Evolutionary conservation across 2,329 filamentous ascomycete genomes (phyloP).

Genomic region (Mycosphaerelloides madeirae): DNA sequence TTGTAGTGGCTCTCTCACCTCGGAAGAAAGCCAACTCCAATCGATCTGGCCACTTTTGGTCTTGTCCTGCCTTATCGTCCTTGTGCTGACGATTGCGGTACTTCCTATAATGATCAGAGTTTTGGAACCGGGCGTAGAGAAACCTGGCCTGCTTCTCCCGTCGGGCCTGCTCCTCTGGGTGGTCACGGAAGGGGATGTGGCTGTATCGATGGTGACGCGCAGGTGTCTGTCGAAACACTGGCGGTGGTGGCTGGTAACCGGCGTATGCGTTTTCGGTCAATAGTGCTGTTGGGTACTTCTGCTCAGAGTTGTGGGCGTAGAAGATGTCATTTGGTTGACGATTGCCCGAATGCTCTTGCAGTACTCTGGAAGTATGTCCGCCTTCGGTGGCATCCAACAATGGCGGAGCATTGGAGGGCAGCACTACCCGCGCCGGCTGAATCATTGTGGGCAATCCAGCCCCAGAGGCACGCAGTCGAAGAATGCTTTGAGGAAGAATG

Average conservation of each 20-base stretch:
- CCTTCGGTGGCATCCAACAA: slow-evolving; percentile 27
- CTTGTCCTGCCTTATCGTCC: slow-evolving; percentile 25
- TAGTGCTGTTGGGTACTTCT: slow-evolving; percentile 30
- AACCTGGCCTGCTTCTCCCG: slow-evolving; percentile 19
- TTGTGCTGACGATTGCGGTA: slow-evolving; percentile 42
- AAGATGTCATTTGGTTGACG: slow-evolving; percentile 32
- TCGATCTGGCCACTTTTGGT: slow-evolving; percentile 45
- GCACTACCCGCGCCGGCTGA: slow-evolving; percentile 34
- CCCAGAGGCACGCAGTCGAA: slow-evolving; percentile 33
- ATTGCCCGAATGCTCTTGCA: slow-evolving; percentile 42
- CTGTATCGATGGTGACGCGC: slow-evolving; percentile 7
- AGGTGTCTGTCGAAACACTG: background rate
- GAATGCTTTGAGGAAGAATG: slow-evolving; percentile 39
- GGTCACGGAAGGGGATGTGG: slow-evolving; percentile 9
- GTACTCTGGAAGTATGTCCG: slow-evolving; percentile 29
- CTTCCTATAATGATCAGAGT: slow-evolving; percentile 42
- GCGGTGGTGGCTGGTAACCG: slow-evolving; percentile 9
- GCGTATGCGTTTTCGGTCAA: slow-evolving; percentile 26
- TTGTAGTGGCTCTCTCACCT: slow-evolving; percentile 31
- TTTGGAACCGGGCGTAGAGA: slow-evolving; percentile 27
- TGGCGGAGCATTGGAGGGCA: slow-evolving; percentile 41
- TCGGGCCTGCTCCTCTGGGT: slow-evolving; percentile 11
- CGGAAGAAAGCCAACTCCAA: slow-evolving; percentile 46
- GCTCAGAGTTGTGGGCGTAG: slow-evolving; percentile 17
- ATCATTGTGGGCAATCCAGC: slow-evolving; percentile 24